phyloP scores from a whole-genome alignment of 2,329 filamentous ascomycete genomes.

The Xylariaceae sp. region DNA sequence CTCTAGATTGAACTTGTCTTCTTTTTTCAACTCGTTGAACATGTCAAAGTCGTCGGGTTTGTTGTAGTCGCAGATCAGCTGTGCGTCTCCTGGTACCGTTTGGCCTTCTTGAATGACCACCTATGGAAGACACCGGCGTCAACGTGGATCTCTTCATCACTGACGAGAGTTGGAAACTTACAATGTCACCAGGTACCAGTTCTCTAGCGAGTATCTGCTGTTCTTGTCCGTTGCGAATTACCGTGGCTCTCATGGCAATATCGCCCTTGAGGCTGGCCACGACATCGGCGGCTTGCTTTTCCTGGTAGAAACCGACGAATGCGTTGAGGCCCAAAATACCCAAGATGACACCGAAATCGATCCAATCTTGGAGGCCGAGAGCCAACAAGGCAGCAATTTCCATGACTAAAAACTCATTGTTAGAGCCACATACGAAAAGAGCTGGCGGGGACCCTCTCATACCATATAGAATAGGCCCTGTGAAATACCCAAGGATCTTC shows the following conservation, averaged over 20 bases:
- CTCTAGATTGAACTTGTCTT: slow-evolving; percentile 27
- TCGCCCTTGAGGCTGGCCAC: slow-evolving; percentile 70
- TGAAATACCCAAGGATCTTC: slow-evolving; percentile 67
- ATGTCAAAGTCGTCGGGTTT: slow-evolving; percentile 49
- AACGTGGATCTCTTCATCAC: not conserved
- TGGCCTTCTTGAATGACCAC: slow-evolving; percentile 66
- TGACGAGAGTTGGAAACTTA: slow-evolving; percentile 39
- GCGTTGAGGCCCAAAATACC: slow-evolving; percentile 72
- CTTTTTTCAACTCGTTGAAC: slow-evolving; percentile 30
- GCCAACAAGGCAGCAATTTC: slow-evolving; percentile 69
- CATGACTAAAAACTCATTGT: slow-evolving; percentile 51
- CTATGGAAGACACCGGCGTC: slow-evolving; percentile 33
- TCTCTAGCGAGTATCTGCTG: slow-evolving; percentile 67
- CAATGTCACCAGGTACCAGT: slow-evolving; percentile 70
- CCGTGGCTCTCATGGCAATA: slow-evolving; percentile 67
- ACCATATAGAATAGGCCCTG: slow-evolving; percentile 68
- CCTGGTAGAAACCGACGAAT: slow-evolving; percentile 72
- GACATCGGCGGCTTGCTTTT: slow-evolving; percentile 74
- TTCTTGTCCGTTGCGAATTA: slow-evolving; percentile 62
- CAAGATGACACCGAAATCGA: slow-evolving; percentile 72
- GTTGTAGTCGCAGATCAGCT: slow-evolving; percentile 68
- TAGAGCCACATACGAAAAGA: not conserved
- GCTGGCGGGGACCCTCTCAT: slow-evolving; percentile 36
- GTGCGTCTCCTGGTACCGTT: slow-evolving; percentile 63
- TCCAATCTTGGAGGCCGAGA: slow-evolving; percentile 69